These are phyloP conservation scores for Micromonas pusilla DNA, from an alignment of 139 green algal genomes.

Conservation along the genomic window DNA sequence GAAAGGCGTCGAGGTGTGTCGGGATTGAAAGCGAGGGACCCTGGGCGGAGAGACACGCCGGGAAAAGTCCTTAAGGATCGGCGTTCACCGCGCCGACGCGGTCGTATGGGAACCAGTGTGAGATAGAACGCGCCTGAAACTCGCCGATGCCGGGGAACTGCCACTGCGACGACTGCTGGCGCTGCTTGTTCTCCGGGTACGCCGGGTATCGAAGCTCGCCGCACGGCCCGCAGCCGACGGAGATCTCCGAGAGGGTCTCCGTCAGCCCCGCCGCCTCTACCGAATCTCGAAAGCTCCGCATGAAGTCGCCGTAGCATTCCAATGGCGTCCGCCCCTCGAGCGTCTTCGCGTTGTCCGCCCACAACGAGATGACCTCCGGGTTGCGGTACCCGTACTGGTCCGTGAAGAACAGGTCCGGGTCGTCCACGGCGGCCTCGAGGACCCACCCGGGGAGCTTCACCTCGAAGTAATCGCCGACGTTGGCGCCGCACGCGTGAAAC, in stretches of 20 bases:
- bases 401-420: constrained; percentile 94
- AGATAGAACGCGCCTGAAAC: no score
- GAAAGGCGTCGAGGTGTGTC: no score
- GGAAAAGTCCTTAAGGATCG: no score
- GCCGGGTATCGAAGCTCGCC: constrained; percentile 96
- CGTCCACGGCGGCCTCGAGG: constrained; percentile 68
- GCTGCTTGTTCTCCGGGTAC: constrained; percentile 60
- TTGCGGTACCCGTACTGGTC: constrained; percentile 80
- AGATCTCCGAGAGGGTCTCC: constrained; percentile 75
- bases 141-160: constrained; percentile 92
- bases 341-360: constrained; percentile 73
- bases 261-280: constrained; percentile 23
- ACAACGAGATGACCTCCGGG: constrained; percentile 85
- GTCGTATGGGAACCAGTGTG: no score
- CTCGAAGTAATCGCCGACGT: constrained; percentile 46
- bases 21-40: no score
- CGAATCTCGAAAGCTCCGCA: constrained; percentile 64
- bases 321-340: constrained; percentile 82
- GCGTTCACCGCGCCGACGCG: no score
- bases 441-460: constrained; percentile 94
- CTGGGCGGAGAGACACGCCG: no score
- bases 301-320: constrained; percentile 87
- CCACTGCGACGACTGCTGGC: constrained; percentile 49
- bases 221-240: constrained; percentile 87
- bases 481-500: constrained; percentile 52